phyloP scores from a whole-genome alignment of 140 eudicot genomes.

The Oenanthe javanica region DNA sequence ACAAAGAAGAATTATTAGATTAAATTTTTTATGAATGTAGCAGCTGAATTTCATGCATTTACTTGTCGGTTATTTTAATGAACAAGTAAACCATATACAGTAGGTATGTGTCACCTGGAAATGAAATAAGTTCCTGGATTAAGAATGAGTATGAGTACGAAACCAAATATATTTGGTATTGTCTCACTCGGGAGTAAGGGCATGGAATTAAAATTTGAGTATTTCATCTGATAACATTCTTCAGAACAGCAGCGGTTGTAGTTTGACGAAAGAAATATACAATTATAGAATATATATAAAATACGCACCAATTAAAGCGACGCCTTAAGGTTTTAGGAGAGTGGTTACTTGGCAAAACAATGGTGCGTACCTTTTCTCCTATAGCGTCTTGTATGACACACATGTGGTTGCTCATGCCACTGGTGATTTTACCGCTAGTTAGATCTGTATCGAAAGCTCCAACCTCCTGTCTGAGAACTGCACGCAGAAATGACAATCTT shows the following conservation, averaged over 20 bases:
- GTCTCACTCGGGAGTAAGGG: not conserved
- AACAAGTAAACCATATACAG: not conserved
- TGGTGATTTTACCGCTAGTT: constrained; percentile 59
- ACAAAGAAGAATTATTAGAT: constrained; percentile 13
- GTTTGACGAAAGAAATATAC: too few relatives aligned
- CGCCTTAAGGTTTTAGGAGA: too few relatives aligned
- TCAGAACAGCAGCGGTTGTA: too few relatives aligned
- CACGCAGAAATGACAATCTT: constrained; percentile 51
- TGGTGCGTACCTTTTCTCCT: constrained; percentile 65
- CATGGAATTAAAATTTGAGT: not conserved
- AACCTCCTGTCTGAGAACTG: constrained; percentile 70
- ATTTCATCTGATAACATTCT: too few relatives aligned
- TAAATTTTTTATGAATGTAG: not conserved
- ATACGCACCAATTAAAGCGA: too few relatives aligned
- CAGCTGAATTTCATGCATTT: not conserved
- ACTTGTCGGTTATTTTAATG: not conserved
- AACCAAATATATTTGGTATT: not conserved
- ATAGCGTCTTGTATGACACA: constrained; percentile 77
- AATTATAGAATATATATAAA: too few relatives aligned
- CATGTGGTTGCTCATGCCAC: constrained; percentile 76
- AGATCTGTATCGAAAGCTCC: constrained; percentile 77
- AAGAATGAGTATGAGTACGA: not conserved
- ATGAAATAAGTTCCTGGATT: not conserved
- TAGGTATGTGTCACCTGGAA: not conserved
- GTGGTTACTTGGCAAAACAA: too few relatives aligned